Evolutionary conservation across 2,329 filamentous ascomycete species (phyloP), one percentile per base, ranked within the genome.

Genomic region (Gaeumannomyces tritici): DNA sequence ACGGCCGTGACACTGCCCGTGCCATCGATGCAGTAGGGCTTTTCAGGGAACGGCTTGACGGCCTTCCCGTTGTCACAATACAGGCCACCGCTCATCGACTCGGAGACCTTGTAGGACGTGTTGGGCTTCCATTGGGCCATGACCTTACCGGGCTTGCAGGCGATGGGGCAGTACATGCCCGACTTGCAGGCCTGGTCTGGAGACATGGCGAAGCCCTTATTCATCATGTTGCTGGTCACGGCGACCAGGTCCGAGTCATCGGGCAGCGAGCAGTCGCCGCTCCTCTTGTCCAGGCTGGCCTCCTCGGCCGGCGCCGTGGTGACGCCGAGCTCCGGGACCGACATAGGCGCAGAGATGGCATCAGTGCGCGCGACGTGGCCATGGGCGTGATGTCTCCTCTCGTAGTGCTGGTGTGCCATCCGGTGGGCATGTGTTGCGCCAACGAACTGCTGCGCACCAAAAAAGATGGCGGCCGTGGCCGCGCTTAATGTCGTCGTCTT

Each of bases 141-240:
- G 31, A 93, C 84, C 77, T 90, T 83, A 64, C 89, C 89, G 0
- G 89, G 73, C 64, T 87, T 88, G 72, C 90, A 93, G 61, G 90
- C 89, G 72, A 89, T 87, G 1, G 90, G 90, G 70, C 90, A 93
- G 74, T 88, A 92, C 66, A 73, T 83, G 63, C 85, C 88, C 5
- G 85, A 81, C 63, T 77, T 78, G 73, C 90, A 93, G 62, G 82
- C 72, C 71, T 89, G 83, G 72, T 93, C 86, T 4, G 89, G 89
- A 69, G 87, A 89, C 84, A 93, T 86, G 55, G 89, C 90, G 86
- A 89, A 93, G 65, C 90, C 90, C 60, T 79, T 87, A 75, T 93
- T 93, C 71, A 76, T 71, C 56, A 73, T 72, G 61, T 77, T 77
- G 5, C 88, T 88, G 12, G 88, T 89, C 61, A 93, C 80, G 18